phyloP scores from a whole-genome alignment of 345 rosid species.

The Trapa incisa region DNA sequence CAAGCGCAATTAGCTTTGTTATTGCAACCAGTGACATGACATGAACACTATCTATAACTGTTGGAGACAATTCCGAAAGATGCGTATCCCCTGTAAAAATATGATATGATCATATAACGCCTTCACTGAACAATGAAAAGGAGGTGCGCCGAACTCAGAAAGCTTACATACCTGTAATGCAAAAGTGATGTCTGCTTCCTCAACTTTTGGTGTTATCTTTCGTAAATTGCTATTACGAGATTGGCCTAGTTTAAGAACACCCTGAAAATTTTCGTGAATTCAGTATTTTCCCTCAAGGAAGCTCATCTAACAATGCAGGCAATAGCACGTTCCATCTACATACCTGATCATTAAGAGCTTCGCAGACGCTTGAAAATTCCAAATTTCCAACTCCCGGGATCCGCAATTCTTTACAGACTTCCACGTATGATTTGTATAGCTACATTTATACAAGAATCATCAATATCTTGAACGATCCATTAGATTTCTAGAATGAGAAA shows the following conservation, averaged over 20 bases:
- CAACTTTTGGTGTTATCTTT: slow-evolving; percentile 59
- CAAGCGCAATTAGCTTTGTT: not conserved
- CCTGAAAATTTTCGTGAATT: slow-evolving; percentile 9
- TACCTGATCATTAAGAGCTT: slow-evolving; percentile 82
- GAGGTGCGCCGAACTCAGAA: not conserved
- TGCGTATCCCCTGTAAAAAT: slow-evolving; percentile 58
- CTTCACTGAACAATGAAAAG: too few relatives aligned
- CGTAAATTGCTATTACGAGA: slow-evolving; percentile 14
- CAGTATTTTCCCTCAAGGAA: not conserved
- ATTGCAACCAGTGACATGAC: not conserved
- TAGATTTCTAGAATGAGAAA: not conserved
- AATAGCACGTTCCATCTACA: not conserved
- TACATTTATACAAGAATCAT: slow-evolving; percentile 18
- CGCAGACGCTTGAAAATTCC: slow-evolving; percentile 65
- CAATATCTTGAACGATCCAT: not conserved
- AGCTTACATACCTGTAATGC: slow-evolving; percentile 57
- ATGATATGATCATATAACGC: too few relatives aligned
- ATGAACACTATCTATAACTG: slow-evolving; percentile 10
- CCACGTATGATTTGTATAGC: slow-evolving; percentile 58
- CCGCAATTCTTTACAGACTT: slow-evolving; percentile 51
- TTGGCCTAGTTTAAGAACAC: slow-evolving; percentile 62
- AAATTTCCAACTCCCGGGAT: slow-evolving; percentile 61
- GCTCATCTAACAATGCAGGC: not conserved
- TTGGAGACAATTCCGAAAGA: slow-evolving; percentile 74
- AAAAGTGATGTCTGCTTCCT: slow-evolving; percentile 64